phyloP scores from a whole-genome alignment of 2,329 filamentous ascomycete species.

The Botrytis paeoniae region DNA sequence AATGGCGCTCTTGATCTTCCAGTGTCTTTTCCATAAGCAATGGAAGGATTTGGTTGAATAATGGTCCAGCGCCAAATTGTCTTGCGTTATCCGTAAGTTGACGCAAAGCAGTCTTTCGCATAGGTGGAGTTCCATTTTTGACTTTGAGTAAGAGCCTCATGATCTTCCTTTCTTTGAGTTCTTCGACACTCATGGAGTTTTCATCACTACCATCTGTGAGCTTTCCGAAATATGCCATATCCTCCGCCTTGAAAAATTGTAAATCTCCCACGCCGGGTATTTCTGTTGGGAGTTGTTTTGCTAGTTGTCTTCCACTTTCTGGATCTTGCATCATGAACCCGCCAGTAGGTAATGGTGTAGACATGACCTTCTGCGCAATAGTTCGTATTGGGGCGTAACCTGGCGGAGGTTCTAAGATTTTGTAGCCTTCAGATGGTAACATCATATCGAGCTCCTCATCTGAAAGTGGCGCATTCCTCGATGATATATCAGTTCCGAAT shows the following conservation, averaged over 20 bases:
- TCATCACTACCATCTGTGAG: conserved; percentile 92
- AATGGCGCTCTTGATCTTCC: conserved; percentile 95
- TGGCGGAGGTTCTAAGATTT: conserved; percentile 83
- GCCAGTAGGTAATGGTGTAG: conserved; percentile 67
- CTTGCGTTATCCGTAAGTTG: conserved; percentile 97
- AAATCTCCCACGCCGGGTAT: conserved; percentile 94
- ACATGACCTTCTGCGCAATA: conserved; percentile 70
- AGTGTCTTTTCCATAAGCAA: conserved; percentile 97
- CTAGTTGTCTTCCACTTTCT: conserved; percentile 75
- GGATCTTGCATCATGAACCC: conserved; percentile 99
- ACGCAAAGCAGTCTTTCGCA: conserved; percentile 96
- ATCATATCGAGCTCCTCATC: conserved; percentile 94
- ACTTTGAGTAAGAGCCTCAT: conserved; percentile 96
- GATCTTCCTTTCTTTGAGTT: conserved; percentile 96
- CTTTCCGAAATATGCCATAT: conserved; percentile 99
- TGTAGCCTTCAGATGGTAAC: conserved; percentile 88
- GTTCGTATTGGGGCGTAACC: conserved; percentile 85
- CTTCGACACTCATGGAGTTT: conserved; percentile 86
- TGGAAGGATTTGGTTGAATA: conserved; percentile 97
- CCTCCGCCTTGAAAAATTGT: conserved; percentile 97
- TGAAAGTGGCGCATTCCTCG: conserved; percentile 76
- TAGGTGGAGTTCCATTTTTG: conserved; percentile 97
- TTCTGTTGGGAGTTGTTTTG: conserved; percentile 89
- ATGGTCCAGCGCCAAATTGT: conserved; percentile 86
- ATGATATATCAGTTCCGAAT: conserved; percentile 79